A percentile compares a stretch with the other conserved stretches of the same genome.
These are phyloP conservation scores for Microsporum audouinii DNA, from an alignment of 2,329 filamentous ascomycete genomes.

Conservation along the genomic window DNA sequence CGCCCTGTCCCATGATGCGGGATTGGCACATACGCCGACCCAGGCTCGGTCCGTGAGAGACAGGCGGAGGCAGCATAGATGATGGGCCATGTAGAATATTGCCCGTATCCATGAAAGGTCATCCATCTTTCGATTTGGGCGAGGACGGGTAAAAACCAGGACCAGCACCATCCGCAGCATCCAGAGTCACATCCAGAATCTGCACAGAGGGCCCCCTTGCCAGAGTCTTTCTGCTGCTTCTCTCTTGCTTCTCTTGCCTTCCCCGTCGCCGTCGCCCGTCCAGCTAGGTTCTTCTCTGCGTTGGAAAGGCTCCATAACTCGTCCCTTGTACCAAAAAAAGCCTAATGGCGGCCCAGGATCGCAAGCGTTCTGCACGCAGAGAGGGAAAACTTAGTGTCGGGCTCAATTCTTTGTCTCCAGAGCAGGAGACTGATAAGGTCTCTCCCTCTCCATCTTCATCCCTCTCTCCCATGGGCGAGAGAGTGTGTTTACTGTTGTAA, in stretches of 20 bases:
- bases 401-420: background rate
- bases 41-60: background rate
- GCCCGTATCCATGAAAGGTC: background rate
- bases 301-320: background rate
- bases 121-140: background rate
- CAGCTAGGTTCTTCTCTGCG: background rate
- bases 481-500: no score
- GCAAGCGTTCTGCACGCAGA: background rate
- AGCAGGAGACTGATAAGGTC: background rate
- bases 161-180: background rate
- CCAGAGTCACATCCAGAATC: background rate
- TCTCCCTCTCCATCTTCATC: background rate
- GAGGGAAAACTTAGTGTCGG: background rate
- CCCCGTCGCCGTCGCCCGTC: no score
- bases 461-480: background rate
- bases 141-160: background rate
- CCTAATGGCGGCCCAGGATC: constrained; percentile 1
- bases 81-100: background rate
- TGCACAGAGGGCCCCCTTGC: background rate
- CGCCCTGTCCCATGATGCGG: background rate
- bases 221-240: background rate
- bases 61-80: background rate
- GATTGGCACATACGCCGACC: background rate
- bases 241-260: no score
- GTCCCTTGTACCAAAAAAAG: background rate